phyloP scores from a whole-genome alignment of 23 red algal genomes.

The Gracilaria gracilis region DNA sequence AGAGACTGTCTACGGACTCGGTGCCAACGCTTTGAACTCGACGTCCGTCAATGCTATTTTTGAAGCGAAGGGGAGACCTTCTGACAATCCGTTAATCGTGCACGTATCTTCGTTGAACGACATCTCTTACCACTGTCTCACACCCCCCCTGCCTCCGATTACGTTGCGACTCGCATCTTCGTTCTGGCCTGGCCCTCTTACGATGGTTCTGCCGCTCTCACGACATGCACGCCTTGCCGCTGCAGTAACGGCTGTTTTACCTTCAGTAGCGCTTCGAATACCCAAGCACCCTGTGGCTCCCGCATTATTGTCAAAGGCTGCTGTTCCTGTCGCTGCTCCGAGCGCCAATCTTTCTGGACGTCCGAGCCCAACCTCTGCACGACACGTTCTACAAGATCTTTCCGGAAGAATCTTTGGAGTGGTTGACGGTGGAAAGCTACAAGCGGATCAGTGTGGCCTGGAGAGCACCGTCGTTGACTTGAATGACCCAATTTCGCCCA shows the following conservation, averaged over 20 bases:
- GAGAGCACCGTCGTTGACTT: constrained; percentile 88
- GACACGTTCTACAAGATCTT: too few relatives aligned
- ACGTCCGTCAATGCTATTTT: constrained; percentile 74
- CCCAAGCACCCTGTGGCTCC: constrained; percentile 82
- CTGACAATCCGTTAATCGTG: constrained; percentile 92
- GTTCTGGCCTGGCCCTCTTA: too few relatives aligned
- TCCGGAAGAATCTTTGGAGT: too few relatives aligned
- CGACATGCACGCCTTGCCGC: constrained; percentile 24
- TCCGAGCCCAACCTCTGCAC: too few relatives aligned
- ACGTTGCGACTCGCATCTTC: too few relatives aligned
- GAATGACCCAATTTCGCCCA: not conserved
- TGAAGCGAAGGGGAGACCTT: constrained; percentile 75
- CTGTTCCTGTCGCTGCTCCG: constrained; percentile 81
- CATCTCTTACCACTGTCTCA: constrained; percentile 22
- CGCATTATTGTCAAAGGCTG: constrained; percentile 56
- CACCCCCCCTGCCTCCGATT: constrained; percentile 59
- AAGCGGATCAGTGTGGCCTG: too few relatives aligned
- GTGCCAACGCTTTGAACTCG: constrained; percentile 81
- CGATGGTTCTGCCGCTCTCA: constrained; percentile 73
- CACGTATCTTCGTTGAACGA: constrained; percentile 67
- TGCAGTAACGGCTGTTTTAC: constrained; percentile 67
- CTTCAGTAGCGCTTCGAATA: constrained; percentile 78
- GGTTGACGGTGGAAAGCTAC: too few relatives aligned
- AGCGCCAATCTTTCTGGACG: too few relatives aligned
- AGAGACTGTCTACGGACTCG: constrained; percentile 93